Evolutionary conservation across 2,329 filamentous ascomycete species (phyloP), one percentile per base, ranked within the genome.

Genomic region (Arthroderma sp.): DNA sequence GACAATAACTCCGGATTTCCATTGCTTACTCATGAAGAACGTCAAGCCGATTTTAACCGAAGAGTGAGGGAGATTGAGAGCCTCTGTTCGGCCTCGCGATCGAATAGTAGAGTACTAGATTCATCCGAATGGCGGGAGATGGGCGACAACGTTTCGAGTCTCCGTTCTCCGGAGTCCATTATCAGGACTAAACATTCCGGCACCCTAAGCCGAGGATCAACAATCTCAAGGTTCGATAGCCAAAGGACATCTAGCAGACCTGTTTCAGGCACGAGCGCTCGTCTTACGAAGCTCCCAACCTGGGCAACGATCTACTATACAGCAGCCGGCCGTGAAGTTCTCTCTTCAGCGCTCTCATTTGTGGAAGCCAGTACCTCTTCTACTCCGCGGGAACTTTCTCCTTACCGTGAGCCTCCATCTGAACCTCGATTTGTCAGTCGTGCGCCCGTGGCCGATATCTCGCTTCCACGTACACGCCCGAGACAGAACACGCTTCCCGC

Each of bases 271-370:
- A 61, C 68, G 15, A 73, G 67, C 47, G 61, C 65, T 27, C 51
- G 68, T 29, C 53, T 68, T 41, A 62, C 62, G n/a, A 60, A 58
- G 33, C 60, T 70, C 37, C 70, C 71, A 1, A 60, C 66, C 5
- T 74, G 71, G 60, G 65, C 63, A 36, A 78, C 71, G 52, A 65
- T 85, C 10, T 87, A 86, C 62, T 87, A 87, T 58, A 77, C 78
- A 32, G 78, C 77, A 43, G 78, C 80, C 42, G 42, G 79, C 75
- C 59, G 71, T 69, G 49, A 72, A 65, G 39, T 76, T 65, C 52
- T 49, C 29, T 55, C 58, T 43, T 55, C 62, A 4, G 54, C 60
- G 46, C 60, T 82, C 40, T 66, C 61, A 15, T 52, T 62, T 8
- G 53, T 59, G 5, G 62, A 65, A 33, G 51, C 43, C 32, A 58